Percentiles rank a stretch among this genome's conserved stretches.
These are phyloP conservation scores for Plectosphaerella sp. DNA, from an alignment of 2,329 filamentous ascomycete genomes.

Conservation along the genomic window DNA sequence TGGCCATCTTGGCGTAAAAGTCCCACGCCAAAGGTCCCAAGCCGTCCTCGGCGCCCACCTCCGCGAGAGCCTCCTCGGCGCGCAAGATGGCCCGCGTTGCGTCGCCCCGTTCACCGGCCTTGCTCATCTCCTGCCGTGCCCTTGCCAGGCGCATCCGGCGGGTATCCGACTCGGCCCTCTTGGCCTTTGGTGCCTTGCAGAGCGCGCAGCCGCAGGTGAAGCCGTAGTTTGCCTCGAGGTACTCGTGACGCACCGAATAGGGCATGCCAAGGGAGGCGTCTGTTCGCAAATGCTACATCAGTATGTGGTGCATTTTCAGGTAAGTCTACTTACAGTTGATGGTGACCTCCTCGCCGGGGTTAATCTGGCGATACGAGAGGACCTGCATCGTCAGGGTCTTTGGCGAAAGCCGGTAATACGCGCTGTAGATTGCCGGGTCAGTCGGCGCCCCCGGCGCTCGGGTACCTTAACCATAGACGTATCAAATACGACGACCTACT, in stretches of 20 bases:
- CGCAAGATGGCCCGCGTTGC: not conserved
- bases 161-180: not conserved
- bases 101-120: not conserved
- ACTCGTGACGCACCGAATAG: not conserved
- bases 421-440: constrained; percentile 12
- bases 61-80: not conserved
- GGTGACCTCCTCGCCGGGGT: constrained; percentile 25
- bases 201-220: constrained; percentile 1
- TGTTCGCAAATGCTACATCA: not conserved
- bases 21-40: constrained; percentile 14
- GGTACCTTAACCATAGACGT: not conserved
- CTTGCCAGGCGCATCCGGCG: not conserved
- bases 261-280: constrained; percentile 4
- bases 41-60: not conserved
- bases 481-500: constrained; percentile 15
- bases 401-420: constrained; percentile 23
- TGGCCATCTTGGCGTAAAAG: not conserved
- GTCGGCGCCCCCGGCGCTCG: too few species aligned
- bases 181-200: not conserved
- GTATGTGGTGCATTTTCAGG: not conserved
- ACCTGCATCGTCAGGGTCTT: constrained; percentile 23
- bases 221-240: not conserved
- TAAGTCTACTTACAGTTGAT: constrained; percentile 22
- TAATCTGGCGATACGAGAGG: constrained; percentile 24
- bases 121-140: not conserved